Evolutionary conservation across 176 grass and related monocot genomes (phyloP).

Genomic region (Ensete ventricosum): DNA sequence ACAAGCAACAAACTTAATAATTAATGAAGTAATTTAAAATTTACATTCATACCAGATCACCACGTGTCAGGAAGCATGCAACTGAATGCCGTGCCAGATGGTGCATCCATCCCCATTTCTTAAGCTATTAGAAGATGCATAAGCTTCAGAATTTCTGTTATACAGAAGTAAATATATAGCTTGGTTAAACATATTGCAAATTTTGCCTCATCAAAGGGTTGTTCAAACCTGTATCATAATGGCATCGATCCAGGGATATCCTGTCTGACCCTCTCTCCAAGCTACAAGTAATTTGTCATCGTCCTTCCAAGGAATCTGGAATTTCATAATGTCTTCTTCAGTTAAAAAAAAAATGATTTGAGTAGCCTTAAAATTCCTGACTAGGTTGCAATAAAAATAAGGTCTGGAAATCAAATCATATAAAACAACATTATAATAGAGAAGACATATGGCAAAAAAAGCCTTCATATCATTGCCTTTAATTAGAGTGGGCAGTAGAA

Average conservation of each 20-base stretch:
- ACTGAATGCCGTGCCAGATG: slow-evolving; percentile 94
- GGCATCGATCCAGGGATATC: slow-evolving; percentile 95
- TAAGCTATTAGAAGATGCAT: slow-evolving; percentile 33
- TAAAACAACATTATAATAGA: too few species aligned
- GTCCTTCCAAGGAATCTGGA: slow-evolving; percentile 71
- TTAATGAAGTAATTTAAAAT: neutral
- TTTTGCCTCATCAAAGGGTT: neutral
- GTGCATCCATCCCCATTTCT: slow-evolving; percentile 92
- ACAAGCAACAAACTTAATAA: neutral
- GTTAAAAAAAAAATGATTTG: neutral
- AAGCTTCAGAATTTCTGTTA: slow-evolving; percentile 4
- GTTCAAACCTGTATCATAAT: slow-evolving; percentile 83
- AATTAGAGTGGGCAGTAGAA: too few species aligned
- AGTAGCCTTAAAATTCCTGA: too few species aligned
- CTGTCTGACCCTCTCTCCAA: slow-evolving; percentile 76
- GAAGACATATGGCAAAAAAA: too few species aligned
- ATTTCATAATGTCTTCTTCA: neutral
- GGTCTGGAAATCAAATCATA: too few species aligned
- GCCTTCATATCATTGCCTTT: too few species aligned
- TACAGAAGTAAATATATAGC: neutral
- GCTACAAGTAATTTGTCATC: slow-evolving; percentile 58
- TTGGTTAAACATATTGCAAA: neutral
- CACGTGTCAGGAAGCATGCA: slow-evolving; percentile 87
- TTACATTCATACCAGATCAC: slow-evolving; percentile 57
- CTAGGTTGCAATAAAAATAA: too few species aligned